phyloP scores from a whole-genome alignment of 2,329 filamentous ascomycete species.

The Curvularia hawaiiensis region DNA sequence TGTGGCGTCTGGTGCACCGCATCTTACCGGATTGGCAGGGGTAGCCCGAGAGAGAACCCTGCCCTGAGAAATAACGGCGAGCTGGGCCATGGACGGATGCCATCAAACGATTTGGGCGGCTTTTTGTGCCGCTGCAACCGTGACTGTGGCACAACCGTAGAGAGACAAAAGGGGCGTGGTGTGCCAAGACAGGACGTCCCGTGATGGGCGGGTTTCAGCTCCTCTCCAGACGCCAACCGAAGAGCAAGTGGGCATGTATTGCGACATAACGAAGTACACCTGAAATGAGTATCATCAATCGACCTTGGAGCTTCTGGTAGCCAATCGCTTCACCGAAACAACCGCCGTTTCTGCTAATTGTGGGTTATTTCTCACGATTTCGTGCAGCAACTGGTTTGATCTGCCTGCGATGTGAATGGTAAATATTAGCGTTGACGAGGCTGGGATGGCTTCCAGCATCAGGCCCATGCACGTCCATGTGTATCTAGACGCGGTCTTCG shows the following conservation, averaged over 20 bases:
- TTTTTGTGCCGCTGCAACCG: conserved; percentile 7
- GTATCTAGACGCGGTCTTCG: not conserved
- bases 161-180: conserved; percentile 6
- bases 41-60: conserved; percentile 28
- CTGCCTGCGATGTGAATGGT: not conserved
- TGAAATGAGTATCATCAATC: conserved; percentile 1
- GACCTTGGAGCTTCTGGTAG: not conserved
- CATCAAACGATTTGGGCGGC: conserved; percentile 16
- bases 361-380: conserved; percentile 10
- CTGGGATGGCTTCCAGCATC: conserved; percentile 10
- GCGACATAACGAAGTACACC: conserved; percentile 14
- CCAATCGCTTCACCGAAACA: conserved; percentile 2
- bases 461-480: not conserved
- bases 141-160: conserved; percentile 12
- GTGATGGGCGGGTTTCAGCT: conserved; percentile 22
- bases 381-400: not conserved
- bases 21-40: conserved; percentile 14
- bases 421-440: conserved; percentile 12
- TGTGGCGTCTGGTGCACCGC: conserved; percentile 33
- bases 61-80: conserved; percentile 23
- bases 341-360: conserved; percentile 14
- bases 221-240: conserved; percentile 27
- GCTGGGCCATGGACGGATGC: conserved; percentile 20
- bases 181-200: conserved; percentile 4
- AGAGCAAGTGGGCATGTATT: conserved; percentile 6